A percentile compares a stretch with the other conserved stretches of the same genome.
Evolutionary conservation across 1,284 basidiomycete genomes (phyloP).

Genomic region (Ustilago lituana): DNA sequence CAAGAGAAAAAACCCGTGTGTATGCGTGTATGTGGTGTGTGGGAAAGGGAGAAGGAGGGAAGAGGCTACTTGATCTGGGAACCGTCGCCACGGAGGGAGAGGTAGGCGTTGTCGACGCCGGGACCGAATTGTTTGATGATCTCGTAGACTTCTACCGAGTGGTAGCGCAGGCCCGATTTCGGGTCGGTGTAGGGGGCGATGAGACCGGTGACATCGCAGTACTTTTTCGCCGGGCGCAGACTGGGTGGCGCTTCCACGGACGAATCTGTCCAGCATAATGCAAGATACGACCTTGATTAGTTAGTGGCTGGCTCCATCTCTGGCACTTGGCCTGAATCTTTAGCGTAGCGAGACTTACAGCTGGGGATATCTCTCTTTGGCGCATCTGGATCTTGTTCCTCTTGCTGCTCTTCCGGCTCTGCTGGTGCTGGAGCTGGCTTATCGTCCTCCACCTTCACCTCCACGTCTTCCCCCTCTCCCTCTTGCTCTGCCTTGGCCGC

Average conservation of each 20-base stretch:
- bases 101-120: slow-evolving; percentile 63
- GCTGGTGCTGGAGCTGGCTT: slow-evolving; percentile 3
- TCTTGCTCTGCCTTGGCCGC: neutral
- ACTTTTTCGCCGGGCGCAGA: slow-evolving; percentile 78
- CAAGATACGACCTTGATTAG: too few species aligned
- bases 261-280: slow-evolving; percentile 74
- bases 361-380: slow-evolving; percentile 30
- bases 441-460: neutral
- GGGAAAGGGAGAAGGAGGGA: neutral
- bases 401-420: neutral
- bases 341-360: slow-evolving; percentile 14
- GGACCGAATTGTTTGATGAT: slow-evolving; percentile 77
- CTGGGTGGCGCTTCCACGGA: slow-evolving; percentile 87
- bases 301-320: too few species aligned
- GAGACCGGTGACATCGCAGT: slow-evolving; percentile 87
- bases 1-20: too few species aligned
- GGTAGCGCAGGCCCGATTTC: slow-evolving; percentile 80
- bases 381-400: slow-evolving; percentile 4
- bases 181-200: slow-evolving; percentile 87
- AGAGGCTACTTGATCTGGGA: slow-evolving; percentile 55
- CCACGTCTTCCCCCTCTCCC: neutral
- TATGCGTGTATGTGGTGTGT: too few species aligned
- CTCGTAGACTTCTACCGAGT: slow-evolving; percentile 86
- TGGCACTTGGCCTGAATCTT: too few species aligned
- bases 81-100: slow-evolving; percentile 59